Evolutionary conservation across 495 filamentous ascomycete species (phyloP), one percentile per base, ranked within the genome.

Genomic region (Usnea hakonensis): DNA sequence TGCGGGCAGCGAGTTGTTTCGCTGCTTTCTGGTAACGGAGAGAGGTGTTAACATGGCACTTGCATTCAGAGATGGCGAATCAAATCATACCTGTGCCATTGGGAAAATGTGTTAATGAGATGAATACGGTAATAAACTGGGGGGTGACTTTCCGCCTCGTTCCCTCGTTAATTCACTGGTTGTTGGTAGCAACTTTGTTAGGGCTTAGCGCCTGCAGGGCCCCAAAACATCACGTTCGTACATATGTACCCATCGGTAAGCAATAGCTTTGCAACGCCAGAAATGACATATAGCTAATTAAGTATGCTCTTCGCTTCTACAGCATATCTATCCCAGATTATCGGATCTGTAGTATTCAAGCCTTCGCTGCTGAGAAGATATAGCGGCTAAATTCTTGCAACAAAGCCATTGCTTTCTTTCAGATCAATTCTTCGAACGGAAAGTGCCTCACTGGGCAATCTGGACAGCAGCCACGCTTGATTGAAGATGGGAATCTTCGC

Each of bases 11-110:
- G 55, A 90, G 85, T 65, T 90, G 86, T 79, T 98, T 98, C 71
- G 87, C 85, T 64, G 95, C 91, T 89, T 96, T 98, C 82, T 97
- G 78, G 43, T 33, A 10, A n/a, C n/a, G n/a, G n/a, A n/a, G n/a
- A n/a, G 40, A 5, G 2, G 17, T 17, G 52, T 62, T n/a, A 62
- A 53, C 53, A 26, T 41, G 1, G 14, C 2, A 19, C 26, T 5
- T 21, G 8, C 26, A 21, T 1, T 19, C 17, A n/a, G 54, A 28
- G 16, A 16, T 17, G 14, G 2, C 43, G 2, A 17, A 55, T 19
- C 23, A 26, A 4, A 28, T 40, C 11, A 17, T 56, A 62, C 60
- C 60, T 62, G 60, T 23, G 60, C 60, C 60, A 62, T 62, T n/a
- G 11, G 21, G 2, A 2, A 8, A 0, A 5, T 54, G 17, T 23